Base-by-base conservation (phyloP, 208 protist genomes). In the Phytomonas sp. region DNA sequence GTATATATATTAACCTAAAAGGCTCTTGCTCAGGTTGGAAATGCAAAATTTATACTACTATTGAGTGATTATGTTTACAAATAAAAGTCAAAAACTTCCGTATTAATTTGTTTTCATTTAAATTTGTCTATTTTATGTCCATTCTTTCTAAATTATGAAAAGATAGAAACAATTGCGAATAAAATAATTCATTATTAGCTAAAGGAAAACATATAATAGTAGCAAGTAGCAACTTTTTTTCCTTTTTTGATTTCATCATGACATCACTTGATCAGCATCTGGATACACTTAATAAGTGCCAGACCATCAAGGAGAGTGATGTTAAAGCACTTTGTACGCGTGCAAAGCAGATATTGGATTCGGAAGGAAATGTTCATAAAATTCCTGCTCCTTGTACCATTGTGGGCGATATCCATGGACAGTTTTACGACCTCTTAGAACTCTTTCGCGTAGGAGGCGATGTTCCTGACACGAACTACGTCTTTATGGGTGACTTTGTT, bases 401-500 rank as follows among this genome's bases (percentile, higher is more conserved):
- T 67, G 89, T 94, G 60, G 95, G 95, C 33, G 95, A 98, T 76
- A 98, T 98, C 56, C 95, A 98, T 78, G 93, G 92, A 32, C 93
- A 98, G 84, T 98, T 99, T 73, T 99, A 98, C 77, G 98, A 99
- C 72, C 80, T 99, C 59, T 92, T 97, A 59, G 95, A 99, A 82
- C 83, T 99, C 26, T 99, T 99, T 80, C 95, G 93, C 60, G 92
- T 98, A 2, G 97, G 97, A 29, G 97, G 97, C n/a, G 89, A 97
- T 52, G 81, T 96, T 16, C 98, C 98, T 29, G 91, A 98, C 75
- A 97, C 94, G 2, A 98, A 99, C 81, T 99, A 99, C 78, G 85
- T 98, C 37, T 98, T 98, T 70, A 97, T 97, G 86, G 98, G 98
- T 19, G 98, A 99, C 80, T 99, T 98, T 78, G 98, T 99, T 52